Base-by-base conservation (phyloP, 2,329 filamentous ascomycete species). In the Sphaerulina vaccinii region DNA sequence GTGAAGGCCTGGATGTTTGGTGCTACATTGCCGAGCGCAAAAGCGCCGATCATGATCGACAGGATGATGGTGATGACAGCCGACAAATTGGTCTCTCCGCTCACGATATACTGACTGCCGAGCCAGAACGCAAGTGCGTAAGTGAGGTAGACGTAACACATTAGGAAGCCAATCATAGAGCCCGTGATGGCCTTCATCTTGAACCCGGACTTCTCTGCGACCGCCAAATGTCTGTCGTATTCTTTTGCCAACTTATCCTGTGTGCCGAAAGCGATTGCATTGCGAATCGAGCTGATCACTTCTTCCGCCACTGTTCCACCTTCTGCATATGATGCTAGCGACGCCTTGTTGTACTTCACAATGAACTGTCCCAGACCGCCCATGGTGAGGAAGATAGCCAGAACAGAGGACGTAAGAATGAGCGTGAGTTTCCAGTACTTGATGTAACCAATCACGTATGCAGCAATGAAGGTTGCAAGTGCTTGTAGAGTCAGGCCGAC, bases 371-470 rank as follows among this genome's bases (percentile, higher is more conserved):
- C 88, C 11, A 87, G 84, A 44, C 76, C 73, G 38, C 85, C 88
- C 84, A 95, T 93, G 59, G 86, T 79, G 11, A 88, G 56, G n/a
- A 89, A 71, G 43, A 97, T 82, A 2, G 90, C 88, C 37, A 92
- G 75, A 56, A 97, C 84, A 1, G 88, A 90, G 0, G 88, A 92
- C 19, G 83, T 79, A 33, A 96, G 79, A 61, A 99, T 96, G 45
- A 96, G 74, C 0, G 93, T 93, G 58, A 97, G 76, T 71, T 93
- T 96, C 88, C 92, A 96, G 71, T 87, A 95, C 65, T 88, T 88
- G 70, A 92, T 72, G 68, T 96, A 97, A 2, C 87, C 90, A 59
- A 99, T 92, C 50, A 96, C 76, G 60, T 96, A 96, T 13, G 90
- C 90, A 0, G 91, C 85, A 49, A 95, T 73, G 65, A 97, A 97